A percentile compares a stretch with the other conserved stretches of the same genome.
These are phyloP conservation scores for Eucalyptus polyanthemos DNA, from an alignment of 345 rosid species.

Conservation along the genomic window DNA sequence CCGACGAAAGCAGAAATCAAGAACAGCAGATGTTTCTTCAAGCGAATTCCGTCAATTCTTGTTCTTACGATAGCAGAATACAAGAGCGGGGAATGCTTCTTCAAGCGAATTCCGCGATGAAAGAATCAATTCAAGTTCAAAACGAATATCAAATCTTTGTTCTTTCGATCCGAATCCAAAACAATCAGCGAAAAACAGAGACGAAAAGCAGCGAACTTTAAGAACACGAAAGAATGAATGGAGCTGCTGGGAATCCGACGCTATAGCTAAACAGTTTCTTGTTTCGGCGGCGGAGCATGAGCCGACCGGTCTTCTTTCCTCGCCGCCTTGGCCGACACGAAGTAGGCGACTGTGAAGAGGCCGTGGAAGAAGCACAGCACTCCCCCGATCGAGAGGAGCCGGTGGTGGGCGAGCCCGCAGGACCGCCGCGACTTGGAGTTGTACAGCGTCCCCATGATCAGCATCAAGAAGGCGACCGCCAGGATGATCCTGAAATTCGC, in stretches of 20 bases:
- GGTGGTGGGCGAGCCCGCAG: constrained; percentile 55
- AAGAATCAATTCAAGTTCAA: not conserved
- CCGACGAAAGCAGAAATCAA: not conserved
- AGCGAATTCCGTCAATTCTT: not conserved
- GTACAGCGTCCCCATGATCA: constrained; percentile 48
- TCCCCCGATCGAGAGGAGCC: constrained; percentile 60
- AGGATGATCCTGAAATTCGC: constrained; percentile 41
- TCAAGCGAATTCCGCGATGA: not conserved
- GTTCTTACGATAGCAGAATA: not conserved
- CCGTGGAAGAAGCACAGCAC: constrained; percentile 80
- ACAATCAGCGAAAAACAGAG: not conserved
- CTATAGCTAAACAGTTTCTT: not conserved
- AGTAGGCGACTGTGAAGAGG: constrained; percentile 50
- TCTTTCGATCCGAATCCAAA: not conserved
- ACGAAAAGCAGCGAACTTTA: not conserved
- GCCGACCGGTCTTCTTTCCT: constrained; percentile 10
- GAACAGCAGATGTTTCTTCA: not conserved
- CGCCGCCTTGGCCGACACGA: constrained; percentile 65
- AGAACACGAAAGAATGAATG: not conserved
- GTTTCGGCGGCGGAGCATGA: not conserved
- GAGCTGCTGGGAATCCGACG: not conserved
- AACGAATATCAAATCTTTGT: not conserved
- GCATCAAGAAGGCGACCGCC: constrained; percentile 62
- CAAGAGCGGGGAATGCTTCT: not conserved
- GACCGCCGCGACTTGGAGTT: constrained; percentile 60